Percentiles rank a stretch among this genome's conserved stretches.
phyloP scores from a whole-genome alignment of 805 yeast species.

The Schizosaccharomyces osmophilus region DNA sequence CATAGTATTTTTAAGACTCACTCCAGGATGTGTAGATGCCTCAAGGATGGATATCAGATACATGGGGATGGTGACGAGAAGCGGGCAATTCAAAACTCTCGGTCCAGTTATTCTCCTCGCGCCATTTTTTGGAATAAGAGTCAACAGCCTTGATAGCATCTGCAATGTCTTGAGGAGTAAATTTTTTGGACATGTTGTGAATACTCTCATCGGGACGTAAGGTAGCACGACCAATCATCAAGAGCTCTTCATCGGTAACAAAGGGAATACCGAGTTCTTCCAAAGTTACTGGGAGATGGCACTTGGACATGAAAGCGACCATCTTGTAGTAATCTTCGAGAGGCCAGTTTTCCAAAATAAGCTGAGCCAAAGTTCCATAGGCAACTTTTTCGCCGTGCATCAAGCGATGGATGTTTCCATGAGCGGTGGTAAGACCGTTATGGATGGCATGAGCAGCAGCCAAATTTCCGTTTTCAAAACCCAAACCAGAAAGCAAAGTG shows the following conservation, averaged over 20 bases:
- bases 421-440: background rate
- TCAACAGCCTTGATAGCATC: conserved; percentile 1
- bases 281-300: conserved; percentile 1
- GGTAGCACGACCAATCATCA: background rate
- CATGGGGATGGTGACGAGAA: background rate
- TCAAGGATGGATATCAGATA: background rate
- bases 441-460: conserved; percentile 2
- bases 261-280: background rate
- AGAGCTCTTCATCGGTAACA: conserved; percentile 1
- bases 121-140: background rate
- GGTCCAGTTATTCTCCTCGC: background rate
- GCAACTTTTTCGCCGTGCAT: conserved; percentile 3
- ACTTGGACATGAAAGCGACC: background rate
- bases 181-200: conserved; percentile 3
- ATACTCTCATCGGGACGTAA: background rate
- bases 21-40: background rate
- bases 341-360: background rate
- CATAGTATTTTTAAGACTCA: too few species aligned
- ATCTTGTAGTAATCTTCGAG: background rate
- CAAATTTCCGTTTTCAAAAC: background rate
- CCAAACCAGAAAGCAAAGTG: background rate
- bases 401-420: background rate
- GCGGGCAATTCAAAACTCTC: background rate
- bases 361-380: background rate
- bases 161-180: background rate